Base-by-base conservation (phyloP, 108 stramenopile genomes). In the Cafeteria roenbergensis region DNA sequence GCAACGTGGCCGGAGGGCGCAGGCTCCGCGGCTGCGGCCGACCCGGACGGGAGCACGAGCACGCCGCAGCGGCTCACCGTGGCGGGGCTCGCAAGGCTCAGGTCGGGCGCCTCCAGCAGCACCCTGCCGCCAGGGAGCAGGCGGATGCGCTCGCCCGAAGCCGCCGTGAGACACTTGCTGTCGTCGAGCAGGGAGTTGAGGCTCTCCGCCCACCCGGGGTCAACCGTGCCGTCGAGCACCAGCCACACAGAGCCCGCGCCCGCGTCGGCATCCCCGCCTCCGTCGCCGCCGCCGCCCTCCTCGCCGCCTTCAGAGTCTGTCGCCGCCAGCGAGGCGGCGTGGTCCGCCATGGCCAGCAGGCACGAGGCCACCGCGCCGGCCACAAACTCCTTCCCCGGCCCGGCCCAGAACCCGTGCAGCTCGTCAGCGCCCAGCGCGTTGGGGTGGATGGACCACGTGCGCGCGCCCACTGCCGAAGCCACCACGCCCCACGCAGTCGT, bases 171-270 rank as follows among this genome's bases (percentile, higher is more conserved):
- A 27, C 80, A 78, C 62, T 71, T 80, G 72, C 80, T 82, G 70
- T 84, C 81, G 66, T 84, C 83, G 34, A 84, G 56, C 31, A 84
- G 80, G 17, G 83, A 82, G 75, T 84, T 84, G 25, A 84, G 70
- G 62, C 82, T 81, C 26, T 84, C 83, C 37, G 82, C 78, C 83
- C 83, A 84, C 34, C 78, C 53, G 28, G 83, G 74, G 29, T 84
- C 83, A 17, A 84, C 82, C 1, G 83, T 81, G 4, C 83, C 81
- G 55, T 84, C 81, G 50, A 77, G 74, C 27, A 84, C 36, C 31
- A 84, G 75, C 83, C 83, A 84, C n/a, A n/a, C n/a, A n/a, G n/a
- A n/a, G n/a, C n/a, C n/a, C n/a, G n/a, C n/a, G n/a, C n/a, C n/a
- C n/a, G n/a, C n/a, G n/a, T n/a, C n/a, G n/a, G n/a, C n/a, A n/a